Base-by-base conservation (phyloP, 331 rosid species). In the Rhamnella rubrinervis region DNA sequence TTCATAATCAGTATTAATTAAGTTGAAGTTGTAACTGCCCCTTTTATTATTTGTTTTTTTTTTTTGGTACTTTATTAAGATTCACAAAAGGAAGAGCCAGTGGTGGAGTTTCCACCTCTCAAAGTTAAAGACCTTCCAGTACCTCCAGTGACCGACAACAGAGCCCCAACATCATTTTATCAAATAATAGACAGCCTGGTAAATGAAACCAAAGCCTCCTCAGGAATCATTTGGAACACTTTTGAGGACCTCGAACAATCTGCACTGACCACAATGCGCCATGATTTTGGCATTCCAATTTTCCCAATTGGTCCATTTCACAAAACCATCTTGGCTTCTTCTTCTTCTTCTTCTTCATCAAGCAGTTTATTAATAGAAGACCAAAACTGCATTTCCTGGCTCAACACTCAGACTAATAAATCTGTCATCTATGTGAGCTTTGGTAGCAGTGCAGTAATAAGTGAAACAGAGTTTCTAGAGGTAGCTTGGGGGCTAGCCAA, bases 51-150 rank as follows among this genome's bases (percentile, higher is more conserved):
- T 23, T 23, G 23, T 23, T 23, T 23, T 23, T 23, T 23, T 23
- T 23, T 10, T 21, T 23, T 70, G 6, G 14, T 57, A 9, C 8
- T 1, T 14, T 21, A 17, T 28, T 53, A 40, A 87, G 86, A 80
- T 6, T 80, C 87, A 55, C 40, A 51, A 73, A 37, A 76, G 66
- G 88, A 87, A 31, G 86, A 82, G 50, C 52, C 66, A 0, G 78
- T 85, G 66, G 68, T 1, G 20, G 88, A 80, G 53, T 67, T 83
- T 63, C 77, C 85, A 56, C 89, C 88, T 0, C 67, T 87, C n/a
- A 85, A 73, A 70, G 85, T 87, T 56, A 82, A 85, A 59, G 93
- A 87, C 61, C 72, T 85, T 49, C 88, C 86, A 0, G 19, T 39
- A 63, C 72, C 82, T 49, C 88, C 86, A 0, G 23, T 39, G 66